Evolutionary conservation across 495 filamentous ascomycete species (phyloP).

Genomic region (Daldinia childiae): DNA sequence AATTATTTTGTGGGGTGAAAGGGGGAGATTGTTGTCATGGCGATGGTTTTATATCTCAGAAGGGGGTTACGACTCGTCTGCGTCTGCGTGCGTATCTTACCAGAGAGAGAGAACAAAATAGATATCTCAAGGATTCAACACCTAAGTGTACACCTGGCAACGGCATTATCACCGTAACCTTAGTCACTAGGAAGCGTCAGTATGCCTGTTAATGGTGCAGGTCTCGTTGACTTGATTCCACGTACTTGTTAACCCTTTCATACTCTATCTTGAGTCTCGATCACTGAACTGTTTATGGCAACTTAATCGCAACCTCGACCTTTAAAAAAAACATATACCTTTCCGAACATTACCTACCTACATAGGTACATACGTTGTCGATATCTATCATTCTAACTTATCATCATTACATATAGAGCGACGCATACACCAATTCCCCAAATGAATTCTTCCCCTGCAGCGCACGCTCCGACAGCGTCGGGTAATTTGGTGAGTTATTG

Average conservation of each 20-base stretch:
- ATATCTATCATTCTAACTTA: conserved; percentile 12
- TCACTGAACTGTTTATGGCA: background rate
- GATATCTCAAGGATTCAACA: background rate
- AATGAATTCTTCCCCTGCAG: conserved; percentile 45
- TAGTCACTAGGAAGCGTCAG: background rate
- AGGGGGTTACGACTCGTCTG: background rate
- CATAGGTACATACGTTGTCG: background rate
- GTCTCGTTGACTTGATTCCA: background rate
- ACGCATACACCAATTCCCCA: conserved; percentile 20
- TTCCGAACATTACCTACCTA: background rate
- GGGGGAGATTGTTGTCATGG: background rate
- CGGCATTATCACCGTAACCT: conserved; percentile 10
- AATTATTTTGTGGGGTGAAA: background rate
- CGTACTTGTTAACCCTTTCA: background rate
- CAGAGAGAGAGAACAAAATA: background rate
- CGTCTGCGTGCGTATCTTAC: background rate
- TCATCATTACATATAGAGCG: conserved; percentile 14
- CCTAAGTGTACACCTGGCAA: background rate
- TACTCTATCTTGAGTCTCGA: background rate
- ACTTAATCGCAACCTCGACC: conserved; percentile 4
- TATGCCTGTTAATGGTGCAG: background rate
- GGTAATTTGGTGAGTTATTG: conserved; percentile 44
- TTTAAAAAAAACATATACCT: background rate
- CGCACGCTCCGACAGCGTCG: conserved; percentile 46
- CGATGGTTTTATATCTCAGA: background rate